phyloP scores from a whole-genome alignment of 441 rosid genomes.

The Populus tomentosa region DNA sequence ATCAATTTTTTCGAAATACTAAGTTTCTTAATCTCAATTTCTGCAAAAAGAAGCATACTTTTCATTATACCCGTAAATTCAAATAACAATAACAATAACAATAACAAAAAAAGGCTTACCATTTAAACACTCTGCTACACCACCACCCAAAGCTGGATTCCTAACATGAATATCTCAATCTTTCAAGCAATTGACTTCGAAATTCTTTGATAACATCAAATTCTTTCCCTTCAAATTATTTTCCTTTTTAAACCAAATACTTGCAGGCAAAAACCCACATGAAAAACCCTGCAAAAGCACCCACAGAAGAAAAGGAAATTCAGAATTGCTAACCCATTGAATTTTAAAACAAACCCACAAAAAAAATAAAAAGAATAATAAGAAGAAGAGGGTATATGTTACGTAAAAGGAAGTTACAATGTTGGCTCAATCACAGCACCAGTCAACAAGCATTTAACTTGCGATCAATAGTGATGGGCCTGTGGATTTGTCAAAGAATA shows the following conservation, averaged over 20 bases:
- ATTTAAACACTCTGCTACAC: constrained; percentile 22
- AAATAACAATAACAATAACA: not conserved
- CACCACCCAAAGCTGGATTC: constrained; percentile 38
- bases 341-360: no score
- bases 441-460: no score
- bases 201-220: constrained; percentile 20
- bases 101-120: constrained; percentile 17
- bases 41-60: constrained; percentile 24
- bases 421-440: no score
- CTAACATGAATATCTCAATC: constrained; percentile 41
- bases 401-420: no score
- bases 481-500: no score
- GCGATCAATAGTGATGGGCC: no score
- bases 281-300: constrained; percentile 28
- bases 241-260: constrained; percentile 29
- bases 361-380: no score
- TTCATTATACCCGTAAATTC: not conserved
- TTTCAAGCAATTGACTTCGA: constrained; percentile 37
- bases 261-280: constrained; percentile 18
- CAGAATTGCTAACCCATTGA: no score
- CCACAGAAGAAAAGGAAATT: no score
- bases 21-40: constrained; percentile 43
- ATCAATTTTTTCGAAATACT: constrained; percentile 65
- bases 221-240: constrained; percentile 24
- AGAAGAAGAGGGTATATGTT: no score